Conservation (phyloP, 192 early-diverging fungal genomes). For the Fimicolochytrium jonesii region DNA sequence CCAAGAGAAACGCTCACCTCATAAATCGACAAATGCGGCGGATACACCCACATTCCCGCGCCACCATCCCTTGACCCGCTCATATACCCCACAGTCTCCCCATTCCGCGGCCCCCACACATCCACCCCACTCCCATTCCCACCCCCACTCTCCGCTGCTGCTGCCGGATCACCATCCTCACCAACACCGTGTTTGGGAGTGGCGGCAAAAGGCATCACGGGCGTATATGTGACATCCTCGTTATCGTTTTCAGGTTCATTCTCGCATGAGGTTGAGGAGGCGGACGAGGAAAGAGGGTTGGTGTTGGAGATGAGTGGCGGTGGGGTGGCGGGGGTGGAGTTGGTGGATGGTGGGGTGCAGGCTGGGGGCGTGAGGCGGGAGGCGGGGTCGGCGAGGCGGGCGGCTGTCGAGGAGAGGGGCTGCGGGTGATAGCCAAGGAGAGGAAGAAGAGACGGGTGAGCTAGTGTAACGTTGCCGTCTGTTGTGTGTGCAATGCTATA, state of each 20-base stretch:
- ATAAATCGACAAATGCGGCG: conserved; percentile 5
- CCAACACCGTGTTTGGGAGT: background rate
- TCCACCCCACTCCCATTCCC: too few relatives aligned
- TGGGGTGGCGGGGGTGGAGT: background rate
- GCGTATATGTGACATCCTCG: background rate
- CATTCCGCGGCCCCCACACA: background rate
- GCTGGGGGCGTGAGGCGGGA: background rate
- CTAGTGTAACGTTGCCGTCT: too few relatives aligned
- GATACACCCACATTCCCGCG: background rate
- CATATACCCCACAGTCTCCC: background rate
- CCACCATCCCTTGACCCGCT: background rate
- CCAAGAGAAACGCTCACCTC: background rate
- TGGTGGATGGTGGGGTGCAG: background rate
- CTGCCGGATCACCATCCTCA: conserved; percentile 7
- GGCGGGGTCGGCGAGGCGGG: conserved; percentile 20
- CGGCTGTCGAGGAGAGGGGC: conserved; percentile 20
- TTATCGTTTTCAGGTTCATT: background rate
- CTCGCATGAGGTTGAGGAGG: background rate
- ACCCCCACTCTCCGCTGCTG: conserved; percentile 4
- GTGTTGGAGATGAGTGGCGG: background rate
- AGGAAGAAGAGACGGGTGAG: background rate
- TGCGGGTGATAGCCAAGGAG: background rate
- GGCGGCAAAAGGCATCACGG: background rate
- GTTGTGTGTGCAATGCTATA: too few relatives aligned
- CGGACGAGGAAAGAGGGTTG: background rate